These are phyloP conservation scores for Lepiota venenata DNA, from an alignment of 768 basidiomycete genomes.

Conservation along the genomic window DNA sequence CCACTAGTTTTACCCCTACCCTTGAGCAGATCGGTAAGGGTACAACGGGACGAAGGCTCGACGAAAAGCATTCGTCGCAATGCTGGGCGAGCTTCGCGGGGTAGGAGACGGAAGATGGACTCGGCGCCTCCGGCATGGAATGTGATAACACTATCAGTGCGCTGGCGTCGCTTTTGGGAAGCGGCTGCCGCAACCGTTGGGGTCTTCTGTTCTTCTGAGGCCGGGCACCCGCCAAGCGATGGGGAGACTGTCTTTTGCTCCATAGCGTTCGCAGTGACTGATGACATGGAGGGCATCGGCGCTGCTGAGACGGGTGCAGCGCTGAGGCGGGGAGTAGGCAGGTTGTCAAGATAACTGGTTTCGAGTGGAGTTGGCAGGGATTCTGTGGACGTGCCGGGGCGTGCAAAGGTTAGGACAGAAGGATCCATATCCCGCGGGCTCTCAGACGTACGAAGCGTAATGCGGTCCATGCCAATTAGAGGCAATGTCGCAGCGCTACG, in stretches of 20 bases:
- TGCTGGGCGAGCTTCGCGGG: constrained; percentile 87
- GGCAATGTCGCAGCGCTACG: constrained; percentile 9
- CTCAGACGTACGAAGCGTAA: constrained; percentile 25
- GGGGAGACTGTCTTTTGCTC: constrained; percentile 12
- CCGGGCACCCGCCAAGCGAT: not conserved
- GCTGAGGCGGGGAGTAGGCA: constrained; percentile 31
- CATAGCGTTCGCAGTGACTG: constrained; percentile 11
- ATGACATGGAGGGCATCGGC: constrained; percentile 3
- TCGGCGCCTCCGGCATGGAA: constrained; percentile 79
- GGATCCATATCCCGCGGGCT: constrained; percentile 63
- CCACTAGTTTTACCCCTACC: constrained; percentile 74
- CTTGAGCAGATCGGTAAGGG: constrained; percentile 86
- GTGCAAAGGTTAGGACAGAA: constrained; percentile 71
- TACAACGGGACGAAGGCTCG: constrained; percentile 86
- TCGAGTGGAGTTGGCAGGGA: constrained; percentile 39
- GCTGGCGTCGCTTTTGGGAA: constrained; percentile 31
- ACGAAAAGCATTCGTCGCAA: constrained; percentile 93
- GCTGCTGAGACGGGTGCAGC: constrained; percentile 2
- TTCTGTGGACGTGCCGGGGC: constrained; percentile 77
- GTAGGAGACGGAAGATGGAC: constrained; percentile 93
- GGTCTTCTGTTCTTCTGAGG: constrained; percentile 3
- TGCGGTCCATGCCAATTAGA: constrained; percentile 1
- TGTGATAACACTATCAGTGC: constrained; percentile 55
- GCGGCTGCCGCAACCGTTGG: constrained; percentile 15
- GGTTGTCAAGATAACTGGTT: constrained; percentile 23